Base-by-base conservation (phyloP, 169 alveolate species). In the Plasmodium coatneyi region DNA sequence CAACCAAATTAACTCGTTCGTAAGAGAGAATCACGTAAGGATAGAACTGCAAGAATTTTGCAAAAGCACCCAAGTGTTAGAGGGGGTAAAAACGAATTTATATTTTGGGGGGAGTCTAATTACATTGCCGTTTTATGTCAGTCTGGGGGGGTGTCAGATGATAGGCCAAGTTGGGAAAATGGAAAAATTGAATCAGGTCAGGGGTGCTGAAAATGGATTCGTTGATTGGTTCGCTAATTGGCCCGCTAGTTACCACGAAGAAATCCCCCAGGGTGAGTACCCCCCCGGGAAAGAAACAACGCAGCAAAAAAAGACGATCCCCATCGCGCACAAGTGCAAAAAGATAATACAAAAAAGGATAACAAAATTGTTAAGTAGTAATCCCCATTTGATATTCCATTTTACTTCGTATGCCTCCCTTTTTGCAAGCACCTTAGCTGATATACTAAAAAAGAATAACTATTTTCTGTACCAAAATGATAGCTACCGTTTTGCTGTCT, bases 11-110 rank as follows among this genome's bases (percentile, higher is more conserved):
- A 43, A 49, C 46, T 28, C 4, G 1, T 84, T 84, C 36, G 41
- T 49, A 49, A 74, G 25, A 6, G 78, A 84, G 25, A 84, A 84
- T 32, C 34, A 84, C 41, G 34, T 84, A 84, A 71, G 83, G 41
- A n/a, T 84, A 49, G 92, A 84, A 74, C 79, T 84, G 28, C 78
- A 32, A 49, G 92, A 84, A 46, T 84, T 84, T 71, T 41, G 92
- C 19, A 84, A 71, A 71, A 43, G 92, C 66, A 30, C 14, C 32
- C 43, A 72, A 49, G 60, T 84, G 43, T 22, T 56, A 72, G 92
- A 71, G 28, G 25, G 49, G 41, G 28, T 74, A 5, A 84, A 28
- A 46, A 60, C 36, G 54, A 72, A 84, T 49, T 72, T 34, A 30
- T 32, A 72, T 84, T 84, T 84, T 28, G 6, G 66, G 6, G 92